Evolutionary conservation across 441 rosid species (phyloP).

Genomic region (Corymbia citriodora): DNA sequence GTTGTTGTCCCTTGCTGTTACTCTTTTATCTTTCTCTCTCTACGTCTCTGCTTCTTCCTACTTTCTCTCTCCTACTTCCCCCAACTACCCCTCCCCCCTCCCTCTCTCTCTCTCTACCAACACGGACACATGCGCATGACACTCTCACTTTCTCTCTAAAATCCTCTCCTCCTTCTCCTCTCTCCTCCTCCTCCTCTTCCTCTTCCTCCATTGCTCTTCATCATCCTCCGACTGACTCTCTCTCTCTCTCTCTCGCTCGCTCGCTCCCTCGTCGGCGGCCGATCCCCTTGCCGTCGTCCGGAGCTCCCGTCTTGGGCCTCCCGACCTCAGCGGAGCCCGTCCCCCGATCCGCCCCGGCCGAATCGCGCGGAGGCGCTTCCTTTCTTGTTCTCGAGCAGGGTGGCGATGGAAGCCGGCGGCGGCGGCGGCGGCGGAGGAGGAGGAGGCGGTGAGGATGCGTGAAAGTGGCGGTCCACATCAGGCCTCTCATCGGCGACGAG

Average conservation of each 20-base stretch:
- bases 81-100: neutral
- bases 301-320: no score
- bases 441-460: constrained; percentile 61
- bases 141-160: constrained; percentile 8
- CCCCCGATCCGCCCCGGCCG: neutral
- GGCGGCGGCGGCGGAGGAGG: constrained; percentile 30
- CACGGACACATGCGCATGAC: constrained; percentile 20
- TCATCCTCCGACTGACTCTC: neutral
- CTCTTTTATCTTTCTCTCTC: constrained; percentile 1
- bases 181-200: neutral
- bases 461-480: constrained; percentile 88
- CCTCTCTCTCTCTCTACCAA: neutral
- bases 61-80: neutral
- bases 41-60: neutral
- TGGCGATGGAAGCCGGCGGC: constrained; percentile 54
- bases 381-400: neutral
- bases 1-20: constrained; percentile 48
- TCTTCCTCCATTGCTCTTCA: neutral
- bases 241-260: neutral
- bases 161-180: constrained; percentile 18
- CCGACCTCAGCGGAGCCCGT: neutral
- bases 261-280: neutral
- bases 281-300: neutral
- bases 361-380: neutral
- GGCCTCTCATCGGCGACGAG: constrained; percentile 97